phyloP scores from a whole-genome alignment of 2,329 filamentous ascomycete species.

The Exophiala xenobiotica region DNA sequence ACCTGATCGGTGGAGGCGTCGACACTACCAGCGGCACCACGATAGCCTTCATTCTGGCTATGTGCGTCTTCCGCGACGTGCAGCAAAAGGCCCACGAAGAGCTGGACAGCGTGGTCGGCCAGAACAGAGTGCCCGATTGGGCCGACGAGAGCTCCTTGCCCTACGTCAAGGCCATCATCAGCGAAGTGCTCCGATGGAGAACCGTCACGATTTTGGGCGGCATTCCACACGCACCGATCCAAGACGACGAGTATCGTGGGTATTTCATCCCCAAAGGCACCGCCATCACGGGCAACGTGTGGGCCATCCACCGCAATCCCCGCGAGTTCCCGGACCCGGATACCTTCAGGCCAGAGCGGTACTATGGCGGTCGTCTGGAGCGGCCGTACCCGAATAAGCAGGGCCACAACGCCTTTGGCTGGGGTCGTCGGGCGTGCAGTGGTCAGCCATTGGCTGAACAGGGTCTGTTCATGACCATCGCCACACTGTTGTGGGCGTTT shows the following conservation, averaged over 20 bases:
- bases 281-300: slow-evolving; percentile 30
- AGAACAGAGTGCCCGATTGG: slow-evolving; percentile 39
- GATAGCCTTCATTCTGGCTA: slow-evolving; percentile 34
- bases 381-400: slow-evolving; percentile 51
- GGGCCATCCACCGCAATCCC: slow-evolving; percentile 36
- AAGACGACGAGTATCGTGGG: slow-evolving; percentile 51
- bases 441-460: slow-evolving; percentile 59
- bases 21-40: slow-evolving; percentile 35
- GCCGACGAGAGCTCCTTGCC: slow-evolving; percentile 40
- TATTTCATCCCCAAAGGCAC: slow-evolving; percentile 52
- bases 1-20: slow-evolving; percentile 37
- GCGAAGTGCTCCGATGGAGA: slow-evolving; percentile 40
- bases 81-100: slow-evolving; percentile 48
- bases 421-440: slow-evolving; percentile 56
- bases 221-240: slow-evolving; percentile 39
- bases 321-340: slow-evolving; percentile 40
- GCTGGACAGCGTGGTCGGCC: slow-evolving; percentile 43
- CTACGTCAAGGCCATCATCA: slow-evolving; percentile 41
- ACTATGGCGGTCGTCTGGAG: slow-evolving; percentile 32
- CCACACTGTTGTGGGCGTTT: slow-evolving; percentile 59
- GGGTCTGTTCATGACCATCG: slow-evolving; percentile 59
- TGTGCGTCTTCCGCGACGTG: slow-evolving; percentile 47
- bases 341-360: slow-evolving; percentile 47
- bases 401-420: slow-evolving; percentile 58
- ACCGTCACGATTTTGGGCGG: slow-evolving; percentile 37